These are phyloP conservation scores for Suillus weaverae DNA, from an alignment of 768 basidiomycete genomes.

Conservation along the genomic window DNA sequence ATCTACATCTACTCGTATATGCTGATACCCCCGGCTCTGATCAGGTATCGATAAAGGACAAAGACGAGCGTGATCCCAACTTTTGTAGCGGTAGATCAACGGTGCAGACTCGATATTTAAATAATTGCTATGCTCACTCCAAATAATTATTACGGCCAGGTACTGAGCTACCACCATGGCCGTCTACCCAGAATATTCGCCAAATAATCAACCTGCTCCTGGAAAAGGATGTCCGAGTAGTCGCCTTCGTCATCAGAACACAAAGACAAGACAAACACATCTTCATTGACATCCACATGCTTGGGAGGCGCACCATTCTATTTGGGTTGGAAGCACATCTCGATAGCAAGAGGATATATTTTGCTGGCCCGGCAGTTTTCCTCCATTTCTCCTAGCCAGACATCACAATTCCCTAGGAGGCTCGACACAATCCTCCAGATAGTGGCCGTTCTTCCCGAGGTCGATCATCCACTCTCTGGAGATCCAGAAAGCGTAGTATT, in stretches of 20 bases:
- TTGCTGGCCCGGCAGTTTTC: not conserved
- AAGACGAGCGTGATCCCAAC: no score
- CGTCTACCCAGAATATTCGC: not conserved
- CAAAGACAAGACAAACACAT: not conserved
- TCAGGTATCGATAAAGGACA: no score
- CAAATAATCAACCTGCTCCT: not conserved
- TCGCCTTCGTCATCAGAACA: not conserved
- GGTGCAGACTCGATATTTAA: no score
- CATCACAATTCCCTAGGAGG: not conserved
- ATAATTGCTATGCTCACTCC: no score
- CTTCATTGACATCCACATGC: not conserved
- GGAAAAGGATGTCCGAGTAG: not conserved
- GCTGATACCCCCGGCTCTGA: no score
- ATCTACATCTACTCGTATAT: no score
- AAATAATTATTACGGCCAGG: not conserved
- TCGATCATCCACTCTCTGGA: not conserved
- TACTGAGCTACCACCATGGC: not conserved
- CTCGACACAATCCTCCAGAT: not conserved
- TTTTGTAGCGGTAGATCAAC: no score
- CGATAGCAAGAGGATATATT: not conserved
- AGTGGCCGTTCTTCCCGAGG: not conserved
- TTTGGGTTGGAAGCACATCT: not conserved
- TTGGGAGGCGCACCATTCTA: not conserved
- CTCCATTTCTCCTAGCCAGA: not conserved
- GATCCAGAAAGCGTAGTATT: not conserved